Conservation (phyloP, 2,329 filamentous ascomycete species). For the Alternaria arbusti region DNA sequence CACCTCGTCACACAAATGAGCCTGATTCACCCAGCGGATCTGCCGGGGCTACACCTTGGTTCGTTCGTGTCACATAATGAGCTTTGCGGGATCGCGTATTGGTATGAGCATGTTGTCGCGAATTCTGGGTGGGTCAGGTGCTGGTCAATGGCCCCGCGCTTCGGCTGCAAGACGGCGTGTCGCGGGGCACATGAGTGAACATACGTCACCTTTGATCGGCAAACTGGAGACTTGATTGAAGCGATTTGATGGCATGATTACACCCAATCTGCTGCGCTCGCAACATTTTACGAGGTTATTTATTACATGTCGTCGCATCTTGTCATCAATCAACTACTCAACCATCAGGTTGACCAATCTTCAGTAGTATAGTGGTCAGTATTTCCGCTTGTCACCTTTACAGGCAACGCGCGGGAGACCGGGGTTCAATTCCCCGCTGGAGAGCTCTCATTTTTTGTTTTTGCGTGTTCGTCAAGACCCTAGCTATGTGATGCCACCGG, state of each 20-base stretch:
- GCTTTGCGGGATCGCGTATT: rapidly evolving
- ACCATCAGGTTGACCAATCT: constrained; percentile 4
- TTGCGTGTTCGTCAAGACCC: neutral
- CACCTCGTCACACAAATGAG: neutral
- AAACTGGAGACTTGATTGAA: neutral
- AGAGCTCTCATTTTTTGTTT: constrained; percentile 6
- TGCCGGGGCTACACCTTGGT: neutral
- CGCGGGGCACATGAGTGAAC: neutral
- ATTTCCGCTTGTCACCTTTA: constrained; percentile 25
- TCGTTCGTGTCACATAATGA: rapidly evolving
- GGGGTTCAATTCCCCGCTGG: constrained; percentile 20
- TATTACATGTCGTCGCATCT: too few species aligned
- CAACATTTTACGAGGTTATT: too few species aligned
- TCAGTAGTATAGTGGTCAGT: constrained; percentile 26
- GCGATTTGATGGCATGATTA: neutral
- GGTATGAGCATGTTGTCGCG: neutral
- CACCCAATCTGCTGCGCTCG: neutral
- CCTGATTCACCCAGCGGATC: neutral
- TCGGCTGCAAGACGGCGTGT: neutral
- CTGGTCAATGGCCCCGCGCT: neutral
- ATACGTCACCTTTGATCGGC: neutral
- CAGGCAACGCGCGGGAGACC: constrained; percentile 19
- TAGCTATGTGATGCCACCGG: neutral
- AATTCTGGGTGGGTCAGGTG: neutral
- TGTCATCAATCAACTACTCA: constrained; percentile 9